Evolutionary conservation across 768 basidiomycete genomes (phyloP), one percentile per base, ranked within the genome.

Genomic region (Astraeus odoratus): DNA sequence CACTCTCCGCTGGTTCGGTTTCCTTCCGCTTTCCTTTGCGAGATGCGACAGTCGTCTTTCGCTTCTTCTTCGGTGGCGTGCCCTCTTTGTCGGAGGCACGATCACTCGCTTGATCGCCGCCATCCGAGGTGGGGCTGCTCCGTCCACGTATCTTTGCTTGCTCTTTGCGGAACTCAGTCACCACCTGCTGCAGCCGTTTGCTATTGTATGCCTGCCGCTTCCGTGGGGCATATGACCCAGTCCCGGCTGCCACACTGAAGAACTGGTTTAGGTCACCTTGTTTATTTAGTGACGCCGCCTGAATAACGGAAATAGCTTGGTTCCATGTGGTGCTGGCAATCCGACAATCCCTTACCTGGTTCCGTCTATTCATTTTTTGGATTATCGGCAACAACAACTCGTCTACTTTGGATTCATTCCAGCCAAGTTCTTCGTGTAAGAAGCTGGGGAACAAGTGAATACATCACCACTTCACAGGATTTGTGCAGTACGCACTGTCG

Each of bases 331-430:
- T 20, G 46, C 44, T 13, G 26, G 18, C 18, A 15, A 19, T 33
- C 10, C 39, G 15, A 31, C 37, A 44, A 19, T 19, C 24, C 53
- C 69, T 43, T 47, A 83, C 87, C 67, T 91, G 84, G 18, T 75
- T 76, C 20, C 91, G 84, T 56, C 83, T 83, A 51, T 79, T 84
- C 72, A 95, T 85, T 55, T 79, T 86, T 53, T 87, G 90, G 35
- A 97, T 87, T 55, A 96, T 90, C 13, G 94, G 94, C 36, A 91
- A 67, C n/a, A 97, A 68, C 23, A 92, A 73, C 40, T 95, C 91
- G 56, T 96, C 90, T 0, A 91, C 89, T 67, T 95, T 96, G 18
- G 62, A 61, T 52, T 83, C 76, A 12, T 71, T 67, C 94, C 94
- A 97, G 10, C 81, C 76, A 8, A 97, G 73, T 55, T 96, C 93